A percentile compares a stretch with the other conserved stretches of the same genome.
Evolutionary conservation across 257 asterid genomes (phyloP).

Genomic region (Jasminum sambac): DNA sequence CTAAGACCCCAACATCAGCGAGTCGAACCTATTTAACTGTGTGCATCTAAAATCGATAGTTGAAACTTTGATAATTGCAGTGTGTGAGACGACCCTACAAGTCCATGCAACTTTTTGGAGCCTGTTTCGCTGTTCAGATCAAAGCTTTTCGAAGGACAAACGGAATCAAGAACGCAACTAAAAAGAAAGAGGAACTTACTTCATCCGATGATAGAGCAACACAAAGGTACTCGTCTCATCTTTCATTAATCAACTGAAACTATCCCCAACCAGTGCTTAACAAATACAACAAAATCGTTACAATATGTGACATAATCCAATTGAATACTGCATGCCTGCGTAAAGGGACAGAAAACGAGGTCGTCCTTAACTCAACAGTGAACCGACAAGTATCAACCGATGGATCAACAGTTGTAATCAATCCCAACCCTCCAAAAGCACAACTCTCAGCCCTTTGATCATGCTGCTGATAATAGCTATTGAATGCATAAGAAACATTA

Average conservation of each 20-base stretch:
- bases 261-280: conserved; percentile 24
- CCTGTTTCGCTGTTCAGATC: too few species aligned
- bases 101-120: too few species aligned
- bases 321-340: conserved; percentile 16
- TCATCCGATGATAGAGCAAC: not conserved
- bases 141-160: too few species aligned
- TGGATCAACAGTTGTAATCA: conserved; percentile 84
- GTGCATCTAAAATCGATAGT: too few species aligned
- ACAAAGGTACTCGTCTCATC: not conserved
- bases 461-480: conserved; percentile 75
- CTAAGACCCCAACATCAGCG: too few species aligned
- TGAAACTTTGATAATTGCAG: too few species aligned
- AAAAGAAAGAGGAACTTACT: not conserved
- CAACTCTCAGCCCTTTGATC: conserved; percentile 66
- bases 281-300: conserved; percentile 38
- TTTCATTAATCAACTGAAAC: not conserved
- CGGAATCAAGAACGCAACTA: not conserved
- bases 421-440: conserved; percentile 69
- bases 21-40: too few species aligned
- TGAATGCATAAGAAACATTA: conserved; percentile 75
- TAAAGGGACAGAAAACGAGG: conserved; percentile 41
- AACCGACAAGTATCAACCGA: conserved; percentile 64
- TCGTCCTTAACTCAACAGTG: conserved; percentile 48
- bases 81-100: too few species aligned
- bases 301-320: conserved; percentile 31